Evolutionary conservation across 805 yeast species (phyloP).

Genomic region (Hanseniaspora lindneri): DNA sequence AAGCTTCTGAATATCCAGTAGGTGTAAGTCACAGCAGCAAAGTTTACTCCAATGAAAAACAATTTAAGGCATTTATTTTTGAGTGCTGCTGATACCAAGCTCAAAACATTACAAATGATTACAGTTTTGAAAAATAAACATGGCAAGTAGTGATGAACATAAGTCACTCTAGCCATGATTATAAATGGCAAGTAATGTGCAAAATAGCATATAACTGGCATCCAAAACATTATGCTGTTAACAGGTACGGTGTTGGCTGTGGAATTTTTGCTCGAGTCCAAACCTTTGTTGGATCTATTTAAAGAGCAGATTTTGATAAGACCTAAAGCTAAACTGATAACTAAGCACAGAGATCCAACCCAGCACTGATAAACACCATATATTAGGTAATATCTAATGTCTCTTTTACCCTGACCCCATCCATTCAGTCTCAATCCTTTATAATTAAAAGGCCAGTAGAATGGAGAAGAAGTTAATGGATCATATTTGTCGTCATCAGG

Average conservation of each 20-base stretch:
- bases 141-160: conserved; percentile 92
- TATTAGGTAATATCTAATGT: conserved; percentile 51
- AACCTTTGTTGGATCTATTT: conserved; percentile 62
- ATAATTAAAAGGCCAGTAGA: conserved; percentile 83
- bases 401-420: conserved; percentile 42
- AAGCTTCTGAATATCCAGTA: conserved; percentile 56
- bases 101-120: conserved; percentile 35
- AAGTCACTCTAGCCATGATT: conserved; percentile 91
- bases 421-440: conserved; percentile 66
- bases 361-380: conserved; percentile 74
- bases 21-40: conserved; percentile 30
- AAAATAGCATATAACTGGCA: conserved; percentile 45
- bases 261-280: conserved; percentile 15
- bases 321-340: conserved; percentile 38
- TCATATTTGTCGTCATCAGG: conserved; percentile 70
- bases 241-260: background rate
- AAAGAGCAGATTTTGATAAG: conserved; percentile 31
- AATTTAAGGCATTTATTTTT: background rate
- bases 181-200: conserved; percentile 79
- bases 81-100: conserved; percentile 13
- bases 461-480: conserved; percentile 56
- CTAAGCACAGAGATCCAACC: conserved; percentile 52
- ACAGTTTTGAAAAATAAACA: conserved; percentile 89
- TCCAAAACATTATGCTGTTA: conserved; percentile 47
- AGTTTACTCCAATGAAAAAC: conserved; percentile 30